These are phyloP conservation scores for Dioscorea alata DNA, from an alignment of 106 monocot species.

Conservation along the genomic window DNA sequence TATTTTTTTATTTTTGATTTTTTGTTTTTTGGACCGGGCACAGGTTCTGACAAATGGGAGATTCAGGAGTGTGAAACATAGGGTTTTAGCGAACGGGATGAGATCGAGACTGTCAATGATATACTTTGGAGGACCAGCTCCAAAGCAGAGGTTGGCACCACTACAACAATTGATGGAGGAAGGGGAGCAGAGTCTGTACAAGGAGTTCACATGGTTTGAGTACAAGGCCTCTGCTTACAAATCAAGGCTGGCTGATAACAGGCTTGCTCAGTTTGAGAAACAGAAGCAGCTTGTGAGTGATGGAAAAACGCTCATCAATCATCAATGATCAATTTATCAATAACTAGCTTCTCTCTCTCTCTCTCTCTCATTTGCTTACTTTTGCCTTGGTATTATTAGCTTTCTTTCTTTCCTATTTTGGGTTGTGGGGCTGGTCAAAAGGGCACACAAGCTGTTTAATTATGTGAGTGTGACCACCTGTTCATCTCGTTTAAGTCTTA, in stretches of 20 bases:
- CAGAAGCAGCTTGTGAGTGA: conserved; percentile 13
- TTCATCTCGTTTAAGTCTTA: too few species aligned
- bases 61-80: conserved; percentile 87
- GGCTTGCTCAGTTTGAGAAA: conserved; percentile 63
- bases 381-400: too few species aligned
- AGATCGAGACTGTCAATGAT: conserved; percentile 80
- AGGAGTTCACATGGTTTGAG: conserved; percentile 86
- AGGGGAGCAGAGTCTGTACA: conserved; percentile 58
- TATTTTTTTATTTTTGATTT: too few species aligned
- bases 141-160: conserved; percentile 42
- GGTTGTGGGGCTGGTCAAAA: too few species aligned
- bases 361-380: too few species aligned
- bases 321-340: too few species aligned
- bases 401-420: too few species aligned
- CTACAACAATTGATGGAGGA: conserved; percentile 48
- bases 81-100: conserved; percentile 57
- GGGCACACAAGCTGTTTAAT: too few species aligned
- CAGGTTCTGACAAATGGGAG: conserved; percentile 79
- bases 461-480: too few species aligned
- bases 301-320: too few species aligned
- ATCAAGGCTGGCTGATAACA: conserved; percentile 70
- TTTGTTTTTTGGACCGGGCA: too few species aligned
- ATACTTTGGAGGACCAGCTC: conserved; percentile 66
- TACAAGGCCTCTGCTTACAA: conserved; percentile 84
- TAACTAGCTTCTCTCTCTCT: too few species aligned